These are phyloP conservation scores for Lactuca saligna DNA, from an alignment of 129 eudicot species.

Conservation along the genomic window DNA sequence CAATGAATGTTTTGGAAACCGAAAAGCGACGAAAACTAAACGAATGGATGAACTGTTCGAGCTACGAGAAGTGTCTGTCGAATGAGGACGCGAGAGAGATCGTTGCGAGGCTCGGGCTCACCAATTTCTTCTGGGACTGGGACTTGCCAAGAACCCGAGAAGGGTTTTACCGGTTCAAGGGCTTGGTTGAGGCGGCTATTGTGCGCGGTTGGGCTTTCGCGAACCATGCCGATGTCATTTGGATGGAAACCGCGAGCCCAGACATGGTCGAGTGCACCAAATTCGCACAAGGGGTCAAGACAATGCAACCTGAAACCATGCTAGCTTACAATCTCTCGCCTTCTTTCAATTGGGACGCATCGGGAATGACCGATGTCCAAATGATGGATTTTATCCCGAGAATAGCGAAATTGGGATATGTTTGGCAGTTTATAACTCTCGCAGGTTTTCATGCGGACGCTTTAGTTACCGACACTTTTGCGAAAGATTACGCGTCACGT, in stretches of 20 bases:
- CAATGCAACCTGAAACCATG: conserved; percentile 68
- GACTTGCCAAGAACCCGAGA: conserved; percentile 91
- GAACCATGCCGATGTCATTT: conserved; percentile 64
- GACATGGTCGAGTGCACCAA: conserved; percentile 87
- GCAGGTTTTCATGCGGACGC: conserved; percentile 97
- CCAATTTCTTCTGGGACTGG: conserved; percentile 87
- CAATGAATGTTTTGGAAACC: conserved; percentile 41
- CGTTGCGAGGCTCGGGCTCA: conserved; percentile 58
- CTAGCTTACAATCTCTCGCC: conserved; percentile 92
- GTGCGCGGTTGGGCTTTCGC: conserved; percentile 97
- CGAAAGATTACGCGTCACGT: conserved; percentile 72
- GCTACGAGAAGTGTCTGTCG: conserved; percentile 74
- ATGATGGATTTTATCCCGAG: conserved; percentile 88
- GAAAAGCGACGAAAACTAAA: conserved; percentile 67
- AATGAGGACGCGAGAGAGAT: conserved; percentile 70
- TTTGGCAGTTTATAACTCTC: conserved; percentile 96
- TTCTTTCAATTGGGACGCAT: conserved; percentile 99
- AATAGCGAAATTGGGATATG: conserved; percentile 84
- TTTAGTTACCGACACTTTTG: conserved; percentile 69
- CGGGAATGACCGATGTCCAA: conserved; percentile 83
- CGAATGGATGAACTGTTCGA: conserved; percentile 70
- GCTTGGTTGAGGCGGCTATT: conserved; percentile 79
- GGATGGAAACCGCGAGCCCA: conserved; percentile 98
- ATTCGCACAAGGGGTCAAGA: conserved; percentile 72
- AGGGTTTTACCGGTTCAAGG: conserved; percentile 88